Conservation (phyloP, 2,329 filamentous ascomycete species). For the Fusarium bulbicola region DNA sequence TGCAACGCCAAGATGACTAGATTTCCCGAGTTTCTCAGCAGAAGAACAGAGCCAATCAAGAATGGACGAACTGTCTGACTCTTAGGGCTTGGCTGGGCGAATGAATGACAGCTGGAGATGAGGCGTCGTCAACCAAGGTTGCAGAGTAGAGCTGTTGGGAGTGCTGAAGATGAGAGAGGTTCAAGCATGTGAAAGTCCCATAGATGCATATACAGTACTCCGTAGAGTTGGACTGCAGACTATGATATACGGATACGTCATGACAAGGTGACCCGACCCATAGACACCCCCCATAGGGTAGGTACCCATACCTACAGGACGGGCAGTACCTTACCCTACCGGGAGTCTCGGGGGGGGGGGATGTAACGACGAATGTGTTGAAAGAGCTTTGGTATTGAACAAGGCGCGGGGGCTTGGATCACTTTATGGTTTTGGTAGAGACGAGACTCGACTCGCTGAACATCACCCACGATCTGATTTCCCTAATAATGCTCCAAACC, state of each 20-base stretch:
- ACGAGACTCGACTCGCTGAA: background rate
- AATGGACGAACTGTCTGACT: constrained; percentile 19
- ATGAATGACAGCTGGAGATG: constrained; percentile 15
- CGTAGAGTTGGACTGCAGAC: constrained; percentile 15
- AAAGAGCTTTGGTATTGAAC: constrained; percentile 5
- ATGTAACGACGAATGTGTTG: constrained; percentile 26
- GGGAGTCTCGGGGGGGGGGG: constrained; percentile 23
- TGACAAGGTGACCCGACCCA: constrained; percentile 9
- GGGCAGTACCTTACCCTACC: constrained; percentile 17
- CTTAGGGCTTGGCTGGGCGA: constrained; percentile 12
- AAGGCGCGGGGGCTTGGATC: background rate
- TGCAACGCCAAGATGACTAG: constrained; percentile 33
- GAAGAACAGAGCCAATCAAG: constrained; percentile 10
- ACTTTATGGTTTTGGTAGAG: constrained; percentile 13
- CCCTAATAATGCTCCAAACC: background rate
- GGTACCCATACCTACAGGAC: background rate
- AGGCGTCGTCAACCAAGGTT: constrained; percentile 24
- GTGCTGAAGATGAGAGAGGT: constrained; percentile 4
- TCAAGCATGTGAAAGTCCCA: constrained; percentile 42
- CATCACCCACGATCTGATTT: background rate
- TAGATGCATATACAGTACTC: constrained; percentile 39
- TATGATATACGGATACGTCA: constrained; percentile 34
- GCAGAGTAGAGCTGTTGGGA: constrained; percentile 30
- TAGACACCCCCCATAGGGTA: background rate
- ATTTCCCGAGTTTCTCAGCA: constrained; percentile 5